phyloP scores from a whole-genome alignment of 2,329 filamentous ascomycete genomes.

The Trichophyton schoenleinii region DNA sequence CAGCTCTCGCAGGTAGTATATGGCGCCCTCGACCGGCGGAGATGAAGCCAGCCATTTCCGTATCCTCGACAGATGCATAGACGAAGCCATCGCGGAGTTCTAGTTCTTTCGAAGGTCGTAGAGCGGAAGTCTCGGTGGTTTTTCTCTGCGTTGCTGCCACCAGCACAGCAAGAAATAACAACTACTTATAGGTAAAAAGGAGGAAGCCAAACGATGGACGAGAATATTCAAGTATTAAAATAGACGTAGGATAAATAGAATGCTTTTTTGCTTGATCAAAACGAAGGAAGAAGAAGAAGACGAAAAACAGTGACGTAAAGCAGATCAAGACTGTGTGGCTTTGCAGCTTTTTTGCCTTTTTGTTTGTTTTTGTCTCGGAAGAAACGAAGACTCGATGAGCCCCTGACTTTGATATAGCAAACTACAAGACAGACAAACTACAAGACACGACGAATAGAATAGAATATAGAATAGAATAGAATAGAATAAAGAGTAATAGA shows the following conservation, averaged over 20 bases:
- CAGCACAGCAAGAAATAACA: too few species aligned
- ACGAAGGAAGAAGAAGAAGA: background rate
- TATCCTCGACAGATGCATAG: conserved; percentile 48
- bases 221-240: background rate
- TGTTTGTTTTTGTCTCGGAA: conserved; percentile 2
- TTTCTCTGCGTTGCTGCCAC: too few species aligned
- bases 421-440: background rate
- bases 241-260: background rate
- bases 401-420: background rate
- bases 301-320: background rate
- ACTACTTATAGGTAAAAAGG: too few species aligned
- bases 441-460: background rate
- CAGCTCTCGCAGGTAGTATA: conserved; percentile 65
- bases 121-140: too few species aligned
- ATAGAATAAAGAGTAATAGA: background rate
- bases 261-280: background rate
- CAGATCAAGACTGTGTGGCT: background rate
- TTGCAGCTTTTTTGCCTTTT: background rate
- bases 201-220: too few species aligned
- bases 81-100: conserved; percentile 29
- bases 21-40: conserved; percentile 82
- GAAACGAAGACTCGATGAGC: background rate
- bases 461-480: too few species aligned
- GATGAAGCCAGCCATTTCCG: conserved; percentile 72
- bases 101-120: background rate